A percentile compares a stretch with the other conserved stretches of the same genome.
These are phyloP conservation scores for Tillandsia leiboldiana DNA, from an alignment of 176 grass and related monocot species.

Conservation along the genomic window DNA sequence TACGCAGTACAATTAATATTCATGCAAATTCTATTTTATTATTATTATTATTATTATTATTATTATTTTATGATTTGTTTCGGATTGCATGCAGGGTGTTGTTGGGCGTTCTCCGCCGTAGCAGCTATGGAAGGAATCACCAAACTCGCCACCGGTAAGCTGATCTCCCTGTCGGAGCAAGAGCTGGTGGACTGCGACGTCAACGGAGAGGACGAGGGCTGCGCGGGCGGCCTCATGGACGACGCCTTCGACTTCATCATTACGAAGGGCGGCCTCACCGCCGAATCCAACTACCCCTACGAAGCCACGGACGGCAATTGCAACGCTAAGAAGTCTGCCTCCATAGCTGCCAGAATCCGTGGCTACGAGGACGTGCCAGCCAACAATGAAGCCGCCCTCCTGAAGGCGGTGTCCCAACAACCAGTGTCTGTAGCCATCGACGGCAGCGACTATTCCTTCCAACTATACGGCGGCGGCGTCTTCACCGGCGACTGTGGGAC, in stretches of 20 bases:
- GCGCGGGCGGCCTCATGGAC: conserved; percentile 51
- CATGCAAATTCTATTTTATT: not conserved
- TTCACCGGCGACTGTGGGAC: conserved; percentile 34
- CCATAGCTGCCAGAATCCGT: conserved; percentile 1
- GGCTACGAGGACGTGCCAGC: conserved; percentile 44
- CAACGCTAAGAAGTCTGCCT: conserved; percentile 1
- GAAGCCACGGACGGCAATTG: conserved; percentile 25
- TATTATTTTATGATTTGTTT: not conserved
- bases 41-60: not conserved
- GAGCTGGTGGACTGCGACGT: conserved; percentile 65
- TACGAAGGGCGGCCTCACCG: conserved; percentile 27
- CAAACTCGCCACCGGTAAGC: conserved; percentile 33
- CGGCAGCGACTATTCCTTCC: conserved; percentile 28
- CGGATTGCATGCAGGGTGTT: conserved; percentile 30
- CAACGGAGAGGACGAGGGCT: conserved; percentile 34
- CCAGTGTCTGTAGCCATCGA: conserved; percentile 47
- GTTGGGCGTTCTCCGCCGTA: conserved; percentile 67
- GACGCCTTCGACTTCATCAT: conserved; percentile 43
- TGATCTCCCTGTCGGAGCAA: conserved; percentile 56
- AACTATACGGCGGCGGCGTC: conserved; percentile 46
- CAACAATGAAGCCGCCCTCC: conserved; percentile 35
- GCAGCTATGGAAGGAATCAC: conserved; percentile 44
- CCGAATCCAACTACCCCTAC: conserved; percentile 52
- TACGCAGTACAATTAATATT: not conserved
- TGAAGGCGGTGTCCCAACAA: conserved; percentile 40